A percentile compares a stretch with the other conserved stretches of the same genome.
These are phyloP conservation scores for Ceratonia siliqua DNA, from an alignment of 306 rosid species.

Conservation along the genomic window DNA sequence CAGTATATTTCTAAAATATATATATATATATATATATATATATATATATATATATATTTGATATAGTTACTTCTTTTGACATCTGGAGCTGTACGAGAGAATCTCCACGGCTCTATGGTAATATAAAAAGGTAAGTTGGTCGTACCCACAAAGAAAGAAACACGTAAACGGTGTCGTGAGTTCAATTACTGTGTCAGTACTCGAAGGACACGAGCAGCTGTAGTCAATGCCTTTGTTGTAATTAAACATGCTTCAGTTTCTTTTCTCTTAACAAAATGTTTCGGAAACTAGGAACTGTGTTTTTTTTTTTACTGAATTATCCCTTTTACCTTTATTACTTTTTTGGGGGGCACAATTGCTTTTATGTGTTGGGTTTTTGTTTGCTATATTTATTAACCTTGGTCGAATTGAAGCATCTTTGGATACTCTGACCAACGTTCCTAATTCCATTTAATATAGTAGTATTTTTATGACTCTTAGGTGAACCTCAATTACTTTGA, in stretches of 20 bases:
- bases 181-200: conserved; percentile 12
- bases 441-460: neutral
- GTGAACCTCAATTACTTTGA: conserved; percentile 26
- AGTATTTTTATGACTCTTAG: conserved; percentile 17
- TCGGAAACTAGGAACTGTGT: neutral
- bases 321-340: neutral
- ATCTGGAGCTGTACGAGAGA: conserved; percentile 41
- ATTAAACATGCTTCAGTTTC: neutral
- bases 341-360: neutral
- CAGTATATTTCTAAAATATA: too few relatives aligned
- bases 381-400: neutral
- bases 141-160: neutral
- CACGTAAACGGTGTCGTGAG: conserved; percentile 12
- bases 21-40: too few relatives aligned
- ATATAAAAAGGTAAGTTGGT: conserved; percentile 6
- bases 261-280: neutral
- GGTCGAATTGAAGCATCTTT: conserved; percentile 36
- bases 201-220: conserved; percentile 11
- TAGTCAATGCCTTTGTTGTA: conserved; percentile 13
- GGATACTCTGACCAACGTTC: conserved; percentile 48
- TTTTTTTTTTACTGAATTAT: neutral
- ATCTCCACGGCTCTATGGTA: conserved; percentile 41
- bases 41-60: too few relatives aligned
- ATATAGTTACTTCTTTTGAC: conserved; percentile 17
- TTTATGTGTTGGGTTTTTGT: conserved; percentile 1